Conservation (phyloP, 2,329 filamentous ascomycete genomes). For the Bretziella fagacearum region DNA sequence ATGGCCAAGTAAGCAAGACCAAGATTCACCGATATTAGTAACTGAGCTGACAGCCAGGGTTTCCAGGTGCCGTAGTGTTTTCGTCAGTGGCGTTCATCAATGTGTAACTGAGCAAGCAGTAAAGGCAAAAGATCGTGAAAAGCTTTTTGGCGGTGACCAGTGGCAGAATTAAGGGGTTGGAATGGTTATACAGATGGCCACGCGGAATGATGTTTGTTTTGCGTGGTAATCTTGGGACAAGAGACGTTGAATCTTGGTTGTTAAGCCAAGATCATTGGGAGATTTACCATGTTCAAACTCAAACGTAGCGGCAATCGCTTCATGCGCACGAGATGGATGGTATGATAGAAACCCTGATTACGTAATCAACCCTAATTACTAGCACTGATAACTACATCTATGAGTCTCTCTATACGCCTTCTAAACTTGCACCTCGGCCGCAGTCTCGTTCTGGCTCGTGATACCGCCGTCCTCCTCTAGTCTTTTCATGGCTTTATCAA, state of each 20-base stretch:
- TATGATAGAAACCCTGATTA: no score
- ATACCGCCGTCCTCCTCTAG: slow-evolving; percentile 25
- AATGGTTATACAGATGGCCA: not conserved
- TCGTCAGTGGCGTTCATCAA: no score
- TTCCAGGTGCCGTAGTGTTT: no score
- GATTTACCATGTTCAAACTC: no score
- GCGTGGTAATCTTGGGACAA: not conserved
- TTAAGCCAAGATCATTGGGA: no score
- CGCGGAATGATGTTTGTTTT: not conserved
- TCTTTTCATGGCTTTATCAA: slow-evolving; percentile 51
- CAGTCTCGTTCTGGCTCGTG: not conserved
- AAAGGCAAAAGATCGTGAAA: not conserved
- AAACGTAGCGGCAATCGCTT: no score
- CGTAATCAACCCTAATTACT: no score
- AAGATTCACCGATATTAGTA: no score
- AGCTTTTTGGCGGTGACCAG: slow-evolving; percentile 19
- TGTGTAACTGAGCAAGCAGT: no score
- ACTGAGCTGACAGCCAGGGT: no score
- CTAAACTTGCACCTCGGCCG: not conserved
- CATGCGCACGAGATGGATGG: no score
- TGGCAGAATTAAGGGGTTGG: slow-evolving; percentile 19
- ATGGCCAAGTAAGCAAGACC: not conserved
- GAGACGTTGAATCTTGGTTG: no score
- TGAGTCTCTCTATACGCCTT: not conserved
- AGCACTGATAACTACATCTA: not conserved